Evolutionary conservation across 2,329 filamentous ascomycete genomes (phyloP), one percentile per base, ranked within the genome.

Genomic region (Chalara sp.): DNA sequence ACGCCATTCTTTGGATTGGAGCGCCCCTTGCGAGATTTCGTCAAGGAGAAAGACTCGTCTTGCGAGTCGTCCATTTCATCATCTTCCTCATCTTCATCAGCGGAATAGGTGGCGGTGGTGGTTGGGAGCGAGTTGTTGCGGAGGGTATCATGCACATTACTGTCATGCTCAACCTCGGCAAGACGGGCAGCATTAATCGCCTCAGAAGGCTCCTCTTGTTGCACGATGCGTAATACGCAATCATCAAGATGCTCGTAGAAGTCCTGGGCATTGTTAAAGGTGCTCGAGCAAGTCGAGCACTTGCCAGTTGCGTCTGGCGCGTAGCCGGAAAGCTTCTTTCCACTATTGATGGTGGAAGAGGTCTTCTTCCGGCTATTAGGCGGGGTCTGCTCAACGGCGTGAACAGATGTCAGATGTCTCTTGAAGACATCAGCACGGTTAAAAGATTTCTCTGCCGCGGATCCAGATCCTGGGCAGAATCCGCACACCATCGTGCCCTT

Each of bases 361-460:
- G 76, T 76, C 72, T 82, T 83, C 75, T 89, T 90, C 55, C 89
- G 82, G 67, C 87, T 88, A 67, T 96, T 96, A 1, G 91, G 91
- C 6, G 91, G 87, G 1, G 87, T 92, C 69, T 97, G 93, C 68
- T 97, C 93, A 28, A 97, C 92, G 32, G 87, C 86, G 67, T 99
- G 93, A 0, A 96, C 88, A 0, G 89, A 88, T 10, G 90, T 96
- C 48, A 99, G 74, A 68, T 99, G 93, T 47, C 92, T 79, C 75
- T 97, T 97, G 76, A 97, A 97, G 40, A 97, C 91, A 63, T 99
- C 93, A 37, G 92, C 91, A 47, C 93, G 81, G 71, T 96, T 96
- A 70, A 99, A 97, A 57, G 87, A 89, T 74, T 96, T 96, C 68
- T 96, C 92, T 5, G 86, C 87, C 1, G 89, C 81, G 3, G 89